Percentiles rank a stretch among this genome's conserved stretches.
These are phyloP conservation scores for Pinus tabuliformis DNA, from an alignment of 75 land plant genomes.

Conservation along the genomic window DNA sequence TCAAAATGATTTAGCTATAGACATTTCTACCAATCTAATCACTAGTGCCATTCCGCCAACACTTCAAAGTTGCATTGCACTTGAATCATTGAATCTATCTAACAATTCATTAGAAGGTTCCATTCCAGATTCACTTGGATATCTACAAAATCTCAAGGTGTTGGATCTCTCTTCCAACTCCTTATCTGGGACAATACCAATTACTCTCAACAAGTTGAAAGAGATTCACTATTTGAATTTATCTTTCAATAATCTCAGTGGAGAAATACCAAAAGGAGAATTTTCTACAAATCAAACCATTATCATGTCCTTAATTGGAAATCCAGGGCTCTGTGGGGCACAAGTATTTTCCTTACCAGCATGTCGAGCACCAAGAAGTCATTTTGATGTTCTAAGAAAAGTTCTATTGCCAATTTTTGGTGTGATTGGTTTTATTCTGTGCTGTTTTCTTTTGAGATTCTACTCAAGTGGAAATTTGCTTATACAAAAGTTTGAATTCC, in stretches of 20 bases:
- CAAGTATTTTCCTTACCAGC: not conserved
- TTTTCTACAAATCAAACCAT: conserved; percentile 12
- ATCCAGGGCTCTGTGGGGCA: conserved; percentile 25
- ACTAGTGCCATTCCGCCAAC: conserved; percentile 22
- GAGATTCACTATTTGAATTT: conserved; percentile 24
- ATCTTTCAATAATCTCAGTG: conserved; percentile 26
- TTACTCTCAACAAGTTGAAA: conserved; percentile 1
- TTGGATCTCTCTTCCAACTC: conserved; percentile 13
- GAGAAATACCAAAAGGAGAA: conserved; percentile 18
- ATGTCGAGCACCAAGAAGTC: not conserved
- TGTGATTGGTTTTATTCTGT: not conserved
- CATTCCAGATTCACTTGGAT: conserved; percentile 18
- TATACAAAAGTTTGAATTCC: not conserved
- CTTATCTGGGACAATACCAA: conserved; percentile 14
- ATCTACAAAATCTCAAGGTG: no score
- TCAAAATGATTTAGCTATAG: conserved; percentile 10
- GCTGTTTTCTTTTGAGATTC: not conserved
- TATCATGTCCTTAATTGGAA: conserved; percentile 14
- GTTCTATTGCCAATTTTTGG: not conserved
- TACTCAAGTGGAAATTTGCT: not conserved
- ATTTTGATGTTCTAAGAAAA: not conserved
- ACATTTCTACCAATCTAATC: conserved; percentile 29
- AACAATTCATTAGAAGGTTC: conserved; percentile 17
- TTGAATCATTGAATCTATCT: conserved; percentile 28
- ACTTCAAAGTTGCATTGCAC: conserved; percentile 18